Conservation (phyloP, 2,329 filamentous ascomycete species). For the Beauveria sp. region DNA sequence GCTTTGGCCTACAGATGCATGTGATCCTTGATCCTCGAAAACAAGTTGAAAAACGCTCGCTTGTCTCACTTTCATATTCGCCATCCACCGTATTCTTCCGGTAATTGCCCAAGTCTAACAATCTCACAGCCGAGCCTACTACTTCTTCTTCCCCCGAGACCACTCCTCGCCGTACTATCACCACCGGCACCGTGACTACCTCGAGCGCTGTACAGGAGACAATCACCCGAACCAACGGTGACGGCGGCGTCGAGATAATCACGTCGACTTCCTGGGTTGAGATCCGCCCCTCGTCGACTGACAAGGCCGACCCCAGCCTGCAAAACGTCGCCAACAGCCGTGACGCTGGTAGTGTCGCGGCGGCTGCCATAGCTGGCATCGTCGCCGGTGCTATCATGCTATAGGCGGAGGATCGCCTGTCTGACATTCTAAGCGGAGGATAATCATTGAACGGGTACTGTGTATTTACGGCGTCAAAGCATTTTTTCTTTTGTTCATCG, state of each 20-base stretch:
- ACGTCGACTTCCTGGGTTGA: constrained; percentile 44
- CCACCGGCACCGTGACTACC: constrained; percentile 26
- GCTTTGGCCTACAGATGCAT: not conserved
- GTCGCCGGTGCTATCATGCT: constrained; percentile 21
- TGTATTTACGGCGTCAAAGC: not conserved
- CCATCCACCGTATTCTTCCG: too few species aligned
- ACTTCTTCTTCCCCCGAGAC: constrained; percentile 13
- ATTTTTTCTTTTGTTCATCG: constrained; percentile 1
- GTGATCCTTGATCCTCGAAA: not conserved
- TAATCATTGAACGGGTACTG: not conserved
- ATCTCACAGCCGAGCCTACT: not conserved
- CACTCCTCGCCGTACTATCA: constrained; percentile 23
- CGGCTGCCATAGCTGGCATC: constrained; percentile 16
- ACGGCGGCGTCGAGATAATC: constrained; percentile 37
- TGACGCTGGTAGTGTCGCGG: not conserved
- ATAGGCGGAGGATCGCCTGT: constrained; percentile 10
- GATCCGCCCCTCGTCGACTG: constrained; percentile 30
- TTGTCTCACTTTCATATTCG: too few species aligned
- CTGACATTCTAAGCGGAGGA: not conserved
- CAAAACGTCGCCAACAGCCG: constrained; percentile 27
- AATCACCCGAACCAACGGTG: constrained; percentile 36
- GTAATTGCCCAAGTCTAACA: not conserved
- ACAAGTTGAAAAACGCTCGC: too few species aligned
- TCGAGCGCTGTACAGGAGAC: constrained; percentile 31
- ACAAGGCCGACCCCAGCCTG: constrained; percentile 23